These are phyloP conservation scores for Pichia eremophila DNA, from an alignment of 805 yeast species.

Conservation along the genomic window DNA sequence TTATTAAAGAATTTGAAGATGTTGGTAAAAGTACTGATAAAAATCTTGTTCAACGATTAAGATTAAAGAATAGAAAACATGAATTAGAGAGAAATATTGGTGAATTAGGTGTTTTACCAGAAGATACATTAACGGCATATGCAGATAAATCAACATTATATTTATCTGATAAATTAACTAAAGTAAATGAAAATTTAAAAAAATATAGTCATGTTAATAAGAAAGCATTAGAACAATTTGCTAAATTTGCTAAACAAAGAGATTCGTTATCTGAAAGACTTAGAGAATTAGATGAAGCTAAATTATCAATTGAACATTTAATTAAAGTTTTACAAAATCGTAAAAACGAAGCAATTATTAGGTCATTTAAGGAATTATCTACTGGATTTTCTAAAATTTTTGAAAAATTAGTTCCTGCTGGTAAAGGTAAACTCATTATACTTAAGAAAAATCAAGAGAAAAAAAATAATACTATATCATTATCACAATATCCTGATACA, in stretches of 20 bases:
- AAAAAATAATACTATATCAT: conserved; percentile 5
- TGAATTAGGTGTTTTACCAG: conserved; percentile 84
- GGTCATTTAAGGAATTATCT: conserved; percentile 71
- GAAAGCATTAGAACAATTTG: conserved; percentile 79
- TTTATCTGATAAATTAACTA: conserved; percentile 43
- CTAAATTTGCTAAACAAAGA: conserved; percentile 62
- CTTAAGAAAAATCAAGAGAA: conserved; percentile 29
- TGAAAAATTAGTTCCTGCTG: conserved; percentile 73
- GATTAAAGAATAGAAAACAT: conserved; percentile 52
- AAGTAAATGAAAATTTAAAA: conserved; percentile 47
- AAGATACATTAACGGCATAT: conserved; percentile 58
- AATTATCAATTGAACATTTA: conserved; percentile 61
- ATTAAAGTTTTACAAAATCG: conserved; percentile 62
- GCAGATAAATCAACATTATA: conserved; percentile 37
- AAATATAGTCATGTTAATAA: conserved; percentile 73
- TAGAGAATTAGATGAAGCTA: conserved; percentile 60
- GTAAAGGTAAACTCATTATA: conserved; percentile 67
- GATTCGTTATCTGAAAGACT: conserved; percentile 58
- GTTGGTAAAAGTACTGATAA: conserved; percentile 59
- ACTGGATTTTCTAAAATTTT: conserved; percentile 66
- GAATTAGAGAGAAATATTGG: conserved; percentile 65
- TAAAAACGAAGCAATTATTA: conserved; percentile 73
- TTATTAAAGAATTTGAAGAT: conserved; percentile 48
- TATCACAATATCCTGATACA: conserved; percentile 10
- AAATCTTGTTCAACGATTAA: conserved; percentile 49